phyloP scores from a whole-genome alignment of 257 asterid genomes.

The Solanum microdontum region DNA sequence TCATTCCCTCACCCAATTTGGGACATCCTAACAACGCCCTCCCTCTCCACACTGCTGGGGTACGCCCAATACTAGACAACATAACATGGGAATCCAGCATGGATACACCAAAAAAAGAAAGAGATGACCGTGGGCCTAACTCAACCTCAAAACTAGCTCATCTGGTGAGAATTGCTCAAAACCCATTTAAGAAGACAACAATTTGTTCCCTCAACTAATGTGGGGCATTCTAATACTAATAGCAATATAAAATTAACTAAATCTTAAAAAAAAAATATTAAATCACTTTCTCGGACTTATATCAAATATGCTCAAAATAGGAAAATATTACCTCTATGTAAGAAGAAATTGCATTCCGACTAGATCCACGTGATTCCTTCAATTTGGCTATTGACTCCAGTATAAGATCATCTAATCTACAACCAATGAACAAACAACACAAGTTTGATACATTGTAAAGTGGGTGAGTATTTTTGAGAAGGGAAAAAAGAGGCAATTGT shows the following conservation, averaged over 20 bases:
- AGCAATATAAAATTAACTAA: neutral
- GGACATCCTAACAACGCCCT: neutral
- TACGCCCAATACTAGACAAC: neutral
- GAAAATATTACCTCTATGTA: slow-evolving; percentile 58
- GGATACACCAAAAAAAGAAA: neutral
- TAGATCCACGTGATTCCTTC: slow-evolving; percentile 93
- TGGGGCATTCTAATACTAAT: neutral
- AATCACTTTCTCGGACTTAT: neutral
- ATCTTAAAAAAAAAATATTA: neutral
- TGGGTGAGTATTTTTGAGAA: neutral
- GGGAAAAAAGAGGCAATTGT: neutral
- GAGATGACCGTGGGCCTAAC: neutral
- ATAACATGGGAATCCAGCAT: neutral
- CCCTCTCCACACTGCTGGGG: neutral
- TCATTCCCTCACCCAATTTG: neutral
- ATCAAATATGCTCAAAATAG: neutral
- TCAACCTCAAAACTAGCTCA: neutral
- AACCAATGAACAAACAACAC: slow-evolving; percentile 7
- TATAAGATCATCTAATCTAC: slow-evolving; percentile 65
- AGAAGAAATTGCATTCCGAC: slow-evolving; percentile 44
- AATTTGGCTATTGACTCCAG: slow-evolving; percentile 76
- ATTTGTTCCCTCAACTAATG: neutral
- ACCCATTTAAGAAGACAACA: neutral
- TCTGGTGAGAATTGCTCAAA: neutral
- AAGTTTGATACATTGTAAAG: neutral